These are phyloP conservation scores for Trypanosoma melophagium DNA, from an alignment of 208 protist species.

Conservation along the genomic window DNA sequence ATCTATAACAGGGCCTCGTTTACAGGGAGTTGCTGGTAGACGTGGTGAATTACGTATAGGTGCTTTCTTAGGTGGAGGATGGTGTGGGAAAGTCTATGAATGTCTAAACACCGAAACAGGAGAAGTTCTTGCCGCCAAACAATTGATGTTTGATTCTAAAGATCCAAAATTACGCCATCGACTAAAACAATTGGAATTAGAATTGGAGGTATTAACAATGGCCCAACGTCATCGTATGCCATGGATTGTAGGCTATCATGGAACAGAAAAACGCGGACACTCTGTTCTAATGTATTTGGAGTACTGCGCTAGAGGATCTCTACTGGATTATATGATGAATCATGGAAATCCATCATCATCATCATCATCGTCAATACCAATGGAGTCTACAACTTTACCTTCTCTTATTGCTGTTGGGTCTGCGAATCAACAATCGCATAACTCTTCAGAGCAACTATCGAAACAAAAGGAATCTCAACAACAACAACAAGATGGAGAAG, in stretches of 20 bases:
- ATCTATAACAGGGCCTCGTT: slow-evolving; percentile 42
- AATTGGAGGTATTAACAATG: slow-evolving; percentile 83
- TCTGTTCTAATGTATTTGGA: slow-evolving; percentile 92
- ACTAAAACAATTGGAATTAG: slow-evolving; percentile 71
- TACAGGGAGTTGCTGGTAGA: slow-evolving; percentile 55
- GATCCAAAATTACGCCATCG: slow-evolving; percentile 73
- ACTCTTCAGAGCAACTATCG: too few relatives aligned
- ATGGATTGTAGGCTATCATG: slow-evolving; percentile 87
- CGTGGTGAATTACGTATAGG: slow-evolving; percentile 74
- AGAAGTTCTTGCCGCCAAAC: slow-evolving; percentile 78
- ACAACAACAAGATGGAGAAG: too few relatives aligned
- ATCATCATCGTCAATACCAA: slow-evolving; percentile 9
- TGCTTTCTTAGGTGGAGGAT: slow-evolving; percentile 80
- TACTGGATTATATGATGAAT: slow-evolving; percentile 75
- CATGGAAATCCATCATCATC: slow-evolving; percentile 17
- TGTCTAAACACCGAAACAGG: slow-evolving; percentile 83
- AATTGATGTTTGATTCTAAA: slow-evolving; percentile 83
- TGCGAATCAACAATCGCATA: too few relatives aligned
- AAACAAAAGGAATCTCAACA: background rate
- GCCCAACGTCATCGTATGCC: slow-evolving; percentile 57
- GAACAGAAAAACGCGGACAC: slow-evolving; percentile 79
- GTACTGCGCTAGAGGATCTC: slow-evolving; percentile 81
- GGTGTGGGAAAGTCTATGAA: slow-evolving; percentile 88
- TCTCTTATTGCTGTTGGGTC: too few relatives aligned
- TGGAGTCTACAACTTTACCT: slow-evolving; percentile 15